Evolutionary conservation across 495 filamentous ascomycete genomes (phyloP).

Genomic region (Xylaria scruposa): DNA sequence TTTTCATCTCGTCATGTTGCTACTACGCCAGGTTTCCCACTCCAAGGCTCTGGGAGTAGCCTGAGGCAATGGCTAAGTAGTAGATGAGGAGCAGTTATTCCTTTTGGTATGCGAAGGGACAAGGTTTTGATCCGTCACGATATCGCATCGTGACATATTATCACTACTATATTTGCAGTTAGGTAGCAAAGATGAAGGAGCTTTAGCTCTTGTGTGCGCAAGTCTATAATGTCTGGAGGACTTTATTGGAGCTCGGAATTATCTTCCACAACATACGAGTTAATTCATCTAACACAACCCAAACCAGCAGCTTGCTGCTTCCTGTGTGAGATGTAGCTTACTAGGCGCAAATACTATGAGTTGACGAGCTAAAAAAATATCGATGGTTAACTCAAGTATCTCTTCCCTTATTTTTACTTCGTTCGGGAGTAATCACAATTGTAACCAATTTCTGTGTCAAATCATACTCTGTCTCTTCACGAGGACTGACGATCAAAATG

Average conservation of each 20-base stretch:
- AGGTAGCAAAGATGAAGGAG: background rate
- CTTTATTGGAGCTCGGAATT: background rate
- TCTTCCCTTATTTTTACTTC: background rate
- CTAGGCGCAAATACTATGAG: background rate
- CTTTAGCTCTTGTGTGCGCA: background rate
- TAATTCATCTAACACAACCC: background rate
- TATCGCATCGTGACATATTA: conserved; percentile 1
- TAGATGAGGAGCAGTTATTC: conserved; percentile 3
- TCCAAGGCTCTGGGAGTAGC: too few species aligned
- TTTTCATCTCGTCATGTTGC: background rate
- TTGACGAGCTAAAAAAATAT: background rate
- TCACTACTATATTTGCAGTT: background rate
- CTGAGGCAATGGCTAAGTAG: background rate
- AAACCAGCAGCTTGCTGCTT: background rate
- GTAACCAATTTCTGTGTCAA: background rate
- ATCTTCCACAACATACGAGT: background rate
- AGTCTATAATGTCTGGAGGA: background rate
- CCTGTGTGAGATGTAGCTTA: background rate
- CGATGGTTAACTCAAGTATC: background rate
- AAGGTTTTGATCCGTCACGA: background rate
- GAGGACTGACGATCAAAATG: background rate
- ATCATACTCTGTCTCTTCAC: background rate
- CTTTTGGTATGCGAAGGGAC: background rate
- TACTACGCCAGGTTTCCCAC: background rate
- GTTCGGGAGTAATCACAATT: background rate